Evolutionary conservation across 257 asterid species (phyloP).

Genomic region (Anisodus tanguticus): DNA sequence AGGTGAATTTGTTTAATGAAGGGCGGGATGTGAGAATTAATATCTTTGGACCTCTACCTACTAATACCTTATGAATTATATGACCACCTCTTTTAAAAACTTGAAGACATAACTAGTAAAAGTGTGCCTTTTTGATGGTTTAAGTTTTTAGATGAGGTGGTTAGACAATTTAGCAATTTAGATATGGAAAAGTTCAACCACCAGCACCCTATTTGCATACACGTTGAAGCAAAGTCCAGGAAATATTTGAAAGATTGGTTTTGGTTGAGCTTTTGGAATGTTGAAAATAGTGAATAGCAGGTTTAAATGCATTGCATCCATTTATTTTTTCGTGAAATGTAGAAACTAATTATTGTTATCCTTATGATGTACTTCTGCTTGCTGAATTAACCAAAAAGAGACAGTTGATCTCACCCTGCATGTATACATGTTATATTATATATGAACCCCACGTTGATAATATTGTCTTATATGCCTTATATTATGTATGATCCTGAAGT

Average conservation of each 20-base stretch:
- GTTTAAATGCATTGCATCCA: constrained; percentile 2
- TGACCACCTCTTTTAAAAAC: background rate
- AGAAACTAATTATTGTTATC: background rate
- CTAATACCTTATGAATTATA: background rate
- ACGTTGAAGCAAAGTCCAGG: constrained; percentile 3
- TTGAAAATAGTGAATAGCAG: background rate
- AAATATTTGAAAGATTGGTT: background rate
- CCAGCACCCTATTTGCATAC: constrained; percentile 14
- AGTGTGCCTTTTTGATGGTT: background rate
- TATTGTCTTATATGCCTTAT: background rate
- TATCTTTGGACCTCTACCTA: background rate
- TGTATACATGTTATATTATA: background rate
- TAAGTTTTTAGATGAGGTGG: constrained; percentile 18
- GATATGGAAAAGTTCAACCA: background rate
- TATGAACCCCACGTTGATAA: background rate
- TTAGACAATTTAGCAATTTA: background rate
- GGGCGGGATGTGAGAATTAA: background rate
- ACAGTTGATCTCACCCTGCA: background rate
- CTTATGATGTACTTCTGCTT: constrained; percentile 14
- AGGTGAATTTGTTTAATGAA: background rate
- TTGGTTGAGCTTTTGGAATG: background rate
- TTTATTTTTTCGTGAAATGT: background rate
- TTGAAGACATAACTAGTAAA: constrained; percentile 4
- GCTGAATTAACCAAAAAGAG: constrained; percentile 20
- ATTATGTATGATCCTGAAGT: constrained; percentile 12